Evolutionary conservation across 1,139 yeast species (phyloP), one percentile per base, ranked within the genome.

Genomic region (Suhomyces panamericanus): DNA sequence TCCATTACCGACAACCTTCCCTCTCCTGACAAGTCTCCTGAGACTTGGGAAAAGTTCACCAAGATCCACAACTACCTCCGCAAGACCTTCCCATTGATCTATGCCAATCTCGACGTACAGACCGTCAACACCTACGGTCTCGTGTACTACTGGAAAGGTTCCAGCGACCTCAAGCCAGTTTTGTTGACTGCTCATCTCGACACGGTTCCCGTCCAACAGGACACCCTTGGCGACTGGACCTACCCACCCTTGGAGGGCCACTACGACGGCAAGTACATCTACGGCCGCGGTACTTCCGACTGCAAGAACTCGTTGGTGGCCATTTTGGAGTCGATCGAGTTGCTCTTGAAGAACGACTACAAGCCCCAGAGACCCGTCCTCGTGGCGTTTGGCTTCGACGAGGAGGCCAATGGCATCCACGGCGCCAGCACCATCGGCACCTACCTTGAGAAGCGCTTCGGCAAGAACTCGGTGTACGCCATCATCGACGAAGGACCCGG

Each of bases 151-250:
- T 84, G 88, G 85, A 66, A 78, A 52, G 95, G 95, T 17, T 58
- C 77, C 0, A 66, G 81, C 47, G 37, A 61, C 5, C 67, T 83
- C 55, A 81, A 84, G 59, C 96, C 96, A 6, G 53, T 83, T 12
- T 59, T 87, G 62, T 67, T 87, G 35, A 77, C 83, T 64, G 90
- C 93, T 3, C 96, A 88, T 62, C 88, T 83, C 60, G 96, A 87
- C 59, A 87, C 85, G 4, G 96, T 88, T 12, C 96, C 96, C 0
- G 86, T 87, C n/a, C 83, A 81, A 55, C 61, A 66, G 26, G 81
- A 71, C 17, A 78, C 88, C 12, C 59, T 75, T 35, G 70, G 62
- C 32, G 69, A 75, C 40, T 87, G 96, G 96, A 73, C 69, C 3
- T 75, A 80, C 55, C 83, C 84, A 10, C 95, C 96, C 22, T 86